A percentile compares a stretch with the other conserved stretches of the same genome.
Conservation (phyloP, 345 rosid species). For the Geranium rotundifolium region DNA sequence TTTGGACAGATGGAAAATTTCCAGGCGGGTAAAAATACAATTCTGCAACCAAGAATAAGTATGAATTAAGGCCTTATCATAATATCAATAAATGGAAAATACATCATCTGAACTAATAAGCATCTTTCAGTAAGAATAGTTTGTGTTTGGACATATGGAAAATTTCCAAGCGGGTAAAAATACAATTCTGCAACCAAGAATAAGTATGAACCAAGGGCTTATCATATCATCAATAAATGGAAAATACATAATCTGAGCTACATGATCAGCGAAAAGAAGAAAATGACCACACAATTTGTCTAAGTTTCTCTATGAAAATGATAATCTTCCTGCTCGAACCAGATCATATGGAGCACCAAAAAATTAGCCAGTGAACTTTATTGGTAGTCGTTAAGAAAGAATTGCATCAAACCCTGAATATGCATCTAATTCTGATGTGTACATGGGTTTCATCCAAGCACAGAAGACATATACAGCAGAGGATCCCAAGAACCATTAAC, state of each 20-base stretch:
- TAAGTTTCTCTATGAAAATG: not conserved
- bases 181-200: not conserved
- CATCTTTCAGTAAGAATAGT: too few relatives aligned
- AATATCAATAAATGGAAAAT: not conserved
- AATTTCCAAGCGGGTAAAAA: not conserved
- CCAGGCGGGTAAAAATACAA: not conserved
- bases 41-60: not conserved
- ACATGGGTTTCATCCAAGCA: constrained; percentile 16
- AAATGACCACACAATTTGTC: not conserved
- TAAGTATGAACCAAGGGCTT: not conserved
- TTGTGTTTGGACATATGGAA: not conserved
- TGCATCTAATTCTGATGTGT: not conserved
- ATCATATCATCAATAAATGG: not conserved
- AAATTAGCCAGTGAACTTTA: constrained; percentile 4
- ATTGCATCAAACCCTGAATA: not conserved
- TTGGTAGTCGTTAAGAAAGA: not conserved
- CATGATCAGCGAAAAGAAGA: not conserved
- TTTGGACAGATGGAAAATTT: not conserved
- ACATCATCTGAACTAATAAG: not conserved
- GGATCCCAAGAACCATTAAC: constrained; percentile 31
- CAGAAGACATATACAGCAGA: constrained; percentile 25
- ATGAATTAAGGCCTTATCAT: not conserved
- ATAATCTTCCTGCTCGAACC: not conserved
- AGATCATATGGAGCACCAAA: constrained; percentile 2
- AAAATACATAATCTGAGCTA: not conserved